Conservation (phyloP, 1,139 yeast species). For the Pichia sp. region DNA sequence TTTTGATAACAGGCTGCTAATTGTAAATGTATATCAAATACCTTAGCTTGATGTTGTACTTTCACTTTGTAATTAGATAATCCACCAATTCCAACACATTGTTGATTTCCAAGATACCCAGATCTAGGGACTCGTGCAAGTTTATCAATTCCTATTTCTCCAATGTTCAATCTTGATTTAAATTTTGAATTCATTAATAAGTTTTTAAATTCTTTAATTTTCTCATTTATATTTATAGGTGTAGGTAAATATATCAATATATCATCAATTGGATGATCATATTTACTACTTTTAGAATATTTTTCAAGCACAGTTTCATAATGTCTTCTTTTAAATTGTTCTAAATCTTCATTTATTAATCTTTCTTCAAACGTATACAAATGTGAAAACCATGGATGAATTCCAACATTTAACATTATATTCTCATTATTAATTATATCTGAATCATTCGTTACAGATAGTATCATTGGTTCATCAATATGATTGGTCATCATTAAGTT, state of each 20-base stretch:
- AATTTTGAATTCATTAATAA: conserved; percentile 20
- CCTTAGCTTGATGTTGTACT: conserved; percentile 55
- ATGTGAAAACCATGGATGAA: conserved; percentile 91
- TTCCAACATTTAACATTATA: conserved; percentile 64
- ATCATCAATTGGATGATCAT: conserved; percentile 23
- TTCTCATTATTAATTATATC: conserved; percentile 21
- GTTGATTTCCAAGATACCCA: conserved; percentile 46
- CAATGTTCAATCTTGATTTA: conserved; percentile 38
- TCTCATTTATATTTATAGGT: conserved; percentile 44
- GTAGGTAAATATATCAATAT: conserved; percentile 51
- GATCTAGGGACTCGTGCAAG: conserved; percentile 58
- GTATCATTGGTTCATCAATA: conserved; percentile 37
- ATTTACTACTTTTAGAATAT: conserved; percentile 5
- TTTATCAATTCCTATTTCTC: conserved; percentile 88
- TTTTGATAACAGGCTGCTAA: conserved; percentile 42
- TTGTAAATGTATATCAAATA: conserved; percentile 47
- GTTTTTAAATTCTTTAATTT: conserved; percentile 29
- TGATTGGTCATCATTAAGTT: conserved; percentile 56
- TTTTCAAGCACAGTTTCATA: conserved; percentile 42
- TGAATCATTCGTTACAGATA: conserved; percentile 11
- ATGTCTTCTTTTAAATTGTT: conserved; percentile 39
- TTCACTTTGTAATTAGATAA: conserved; percentile 34
- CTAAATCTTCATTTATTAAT: conserved; percentile 12
- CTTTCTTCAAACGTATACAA: conserved; percentile 36
- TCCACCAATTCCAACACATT: conserved; percentile 10